These are phyloP conservation scores for Mortierella sp. DNA, from an alignment of 371 early-diverging fungal genomes.

Conservation along the genomic window DNA sequence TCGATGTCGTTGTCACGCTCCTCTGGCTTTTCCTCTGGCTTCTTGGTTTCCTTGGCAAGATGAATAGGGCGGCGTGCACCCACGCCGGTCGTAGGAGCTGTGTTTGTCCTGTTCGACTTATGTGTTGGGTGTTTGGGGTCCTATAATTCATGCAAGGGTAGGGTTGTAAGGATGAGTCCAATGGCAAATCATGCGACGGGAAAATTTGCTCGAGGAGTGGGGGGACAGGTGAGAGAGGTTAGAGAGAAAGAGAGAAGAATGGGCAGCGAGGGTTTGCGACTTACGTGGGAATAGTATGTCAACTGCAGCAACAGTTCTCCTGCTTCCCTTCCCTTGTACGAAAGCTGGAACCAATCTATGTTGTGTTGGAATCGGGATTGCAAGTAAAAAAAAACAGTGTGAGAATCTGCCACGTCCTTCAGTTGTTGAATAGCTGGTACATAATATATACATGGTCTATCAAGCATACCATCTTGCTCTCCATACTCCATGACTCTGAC, in stretches of 20 bases:
- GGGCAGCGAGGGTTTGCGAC: conserved; percentile 17
- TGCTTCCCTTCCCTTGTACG: conserved; percentile 64
- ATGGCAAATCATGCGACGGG: not conserved
- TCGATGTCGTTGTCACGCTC: conserved; percentile 26
- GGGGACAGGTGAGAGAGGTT: not conserved
- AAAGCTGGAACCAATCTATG: conserved; percentile 70
- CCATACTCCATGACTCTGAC: conserved; percentile 70
- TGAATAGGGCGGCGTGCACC: conserved; percentile 43
- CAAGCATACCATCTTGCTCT: conserved; percentile 71
- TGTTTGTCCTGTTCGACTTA: conserved; percentile 21
- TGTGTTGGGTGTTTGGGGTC: conserved; percentile 37
- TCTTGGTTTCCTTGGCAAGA: conserved; percentile 24
- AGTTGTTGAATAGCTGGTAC: not conserved
- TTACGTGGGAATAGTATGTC: conserved; percentile 72
- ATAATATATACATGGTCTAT: not conserved
- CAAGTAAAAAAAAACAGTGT: not conserved
- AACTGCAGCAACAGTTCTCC: conserved; percentile 70
- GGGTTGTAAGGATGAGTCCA: not conserved
- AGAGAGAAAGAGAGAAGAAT: not conserved
- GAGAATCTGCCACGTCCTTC: not conserved
- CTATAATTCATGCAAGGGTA: conserved; percentile 14
- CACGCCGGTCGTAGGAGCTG: not conserved
- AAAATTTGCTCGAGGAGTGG: not conserved
- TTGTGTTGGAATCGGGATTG: not conserved
- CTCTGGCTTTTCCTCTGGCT: conserved; percentile 26